Evolutionary conservation across 176 grass and related monocot genomes (phyloP).

Genomic region (Musa troglodytarum): DNA sequence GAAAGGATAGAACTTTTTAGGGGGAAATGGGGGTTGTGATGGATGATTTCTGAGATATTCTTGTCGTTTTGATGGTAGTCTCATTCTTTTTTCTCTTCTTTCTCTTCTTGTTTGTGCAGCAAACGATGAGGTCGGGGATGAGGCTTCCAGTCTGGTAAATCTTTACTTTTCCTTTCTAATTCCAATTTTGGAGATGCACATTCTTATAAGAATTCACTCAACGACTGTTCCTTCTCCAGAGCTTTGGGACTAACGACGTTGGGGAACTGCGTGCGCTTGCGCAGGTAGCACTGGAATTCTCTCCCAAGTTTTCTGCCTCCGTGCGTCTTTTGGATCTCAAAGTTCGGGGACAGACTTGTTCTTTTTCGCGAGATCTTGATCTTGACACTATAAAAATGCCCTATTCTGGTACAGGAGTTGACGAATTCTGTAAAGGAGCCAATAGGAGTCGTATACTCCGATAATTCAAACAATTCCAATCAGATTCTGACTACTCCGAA

Average conservation of each 20-base stretch:
- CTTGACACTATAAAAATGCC: neutral
- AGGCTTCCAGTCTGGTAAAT: slow-evolving; percentile 27
- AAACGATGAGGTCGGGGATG: slow-evolving; percentile 25
- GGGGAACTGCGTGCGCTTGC: slow-evolving; percentile 21
- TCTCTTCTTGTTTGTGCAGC: slow-evolving; percentile 18
- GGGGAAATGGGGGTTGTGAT: neutral
- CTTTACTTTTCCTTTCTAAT: neutral
- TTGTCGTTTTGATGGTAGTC: neutral
- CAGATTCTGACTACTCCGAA: slow-evolving; percentile 9
- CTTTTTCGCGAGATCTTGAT: neutral
- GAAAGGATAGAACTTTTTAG: neutral
- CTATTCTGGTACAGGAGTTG: slow-evolving; percentile 19
- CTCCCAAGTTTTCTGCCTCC: neutral
- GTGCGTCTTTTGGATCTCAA: neutral
- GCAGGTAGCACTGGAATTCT: slow-evolving; percentile 15
- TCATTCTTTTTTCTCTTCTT: neutral
- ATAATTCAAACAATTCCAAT: slow-evolving; percentile 23
- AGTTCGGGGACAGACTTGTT: neutral
- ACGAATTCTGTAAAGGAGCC: slow-evolving; percentile 33
- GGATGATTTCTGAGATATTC: neutral
- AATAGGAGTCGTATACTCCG: slow-evolving; percentile 22
- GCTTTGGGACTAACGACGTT: slow-evolving; percentile 17
- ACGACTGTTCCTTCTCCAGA: slow-evolving; percentile 6
- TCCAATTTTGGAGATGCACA: neutral
- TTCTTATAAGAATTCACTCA: neutral